Percentiles rank a stretch among this genome's conserved stretches.
These are phyloP conservation scores for Microstroma glucosiphilum DNA, from an alignment of 1,284 basidiomycete species.

Conservation along the genomic window DNA sequence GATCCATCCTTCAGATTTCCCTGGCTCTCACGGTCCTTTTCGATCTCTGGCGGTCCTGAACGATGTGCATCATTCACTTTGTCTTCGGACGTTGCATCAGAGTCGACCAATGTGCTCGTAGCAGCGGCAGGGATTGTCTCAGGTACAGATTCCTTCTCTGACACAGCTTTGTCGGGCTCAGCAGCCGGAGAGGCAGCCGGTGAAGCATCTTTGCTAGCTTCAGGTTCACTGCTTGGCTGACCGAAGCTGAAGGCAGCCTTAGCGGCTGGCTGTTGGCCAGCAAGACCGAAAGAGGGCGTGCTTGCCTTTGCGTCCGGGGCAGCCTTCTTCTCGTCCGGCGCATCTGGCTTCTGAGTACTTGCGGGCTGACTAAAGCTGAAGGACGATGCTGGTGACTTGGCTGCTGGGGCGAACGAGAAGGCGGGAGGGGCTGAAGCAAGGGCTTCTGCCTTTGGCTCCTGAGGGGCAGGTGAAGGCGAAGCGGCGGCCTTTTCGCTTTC, in stretches of 20 bases:
- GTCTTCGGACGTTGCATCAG: neutral
- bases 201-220: too few species aligned
- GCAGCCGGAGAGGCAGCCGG: neutral
- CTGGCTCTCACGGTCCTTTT: neutral
- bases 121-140: too few species aligned
- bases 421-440: neutral
- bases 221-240: too few species aligned
- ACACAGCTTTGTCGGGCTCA: neutral
- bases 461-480: constrained; percentile 6
- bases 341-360: too few species aligned
- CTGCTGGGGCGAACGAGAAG: too few species aligned
- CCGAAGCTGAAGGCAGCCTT: neutral
- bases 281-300: constrained; percentile 11
- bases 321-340: neutral
- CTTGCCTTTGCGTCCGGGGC: neutral
- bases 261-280: neutral
- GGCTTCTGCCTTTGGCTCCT: neutral
- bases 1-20: neutral
- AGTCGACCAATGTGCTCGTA: too few species aligned
- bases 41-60: neutral
- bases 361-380: too few species aligned
- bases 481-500: neutral
- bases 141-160: neutral
- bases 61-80: neutral
- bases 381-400: too few species aligned